Conservation (phyloP, 257 asterid species). For the Solanum verrucosum region DNA sequence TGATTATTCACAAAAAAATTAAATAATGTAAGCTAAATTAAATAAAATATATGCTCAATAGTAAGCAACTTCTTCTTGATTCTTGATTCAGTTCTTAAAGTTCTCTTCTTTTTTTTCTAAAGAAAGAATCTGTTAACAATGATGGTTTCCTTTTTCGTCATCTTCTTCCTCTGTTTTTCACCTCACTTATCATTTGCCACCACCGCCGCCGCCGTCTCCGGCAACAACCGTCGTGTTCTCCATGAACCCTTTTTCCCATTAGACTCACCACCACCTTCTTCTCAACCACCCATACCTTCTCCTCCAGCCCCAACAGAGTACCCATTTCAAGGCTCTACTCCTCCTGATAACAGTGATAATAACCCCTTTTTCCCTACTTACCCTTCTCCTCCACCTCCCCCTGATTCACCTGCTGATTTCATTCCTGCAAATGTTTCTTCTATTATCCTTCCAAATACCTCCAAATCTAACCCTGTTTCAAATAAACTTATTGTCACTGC, state of each 20-base stretch:
- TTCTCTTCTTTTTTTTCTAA: background rate
- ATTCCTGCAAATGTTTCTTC: slow-evolving; percentile 16
- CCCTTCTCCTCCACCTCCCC: slow-evolving; percentile 1
- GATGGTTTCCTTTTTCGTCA: background rate
- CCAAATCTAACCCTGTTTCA: slow-evolving; percentile 1
- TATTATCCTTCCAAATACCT: background rate
- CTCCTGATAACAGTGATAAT: background rate
- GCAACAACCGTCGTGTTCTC: slow-evolving; percentile 17
- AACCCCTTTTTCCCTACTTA: slow-evolving; percentile 4
- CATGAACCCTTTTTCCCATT: slow-evolving; percentile 11
- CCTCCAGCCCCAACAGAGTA: background rate
- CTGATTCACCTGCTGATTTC: slow-evolving; percentile 2
- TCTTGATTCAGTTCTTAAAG: background rate
- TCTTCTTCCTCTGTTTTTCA: background rate
- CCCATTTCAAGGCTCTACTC: slow-evolving; percentile 5
- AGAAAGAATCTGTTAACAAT: background rate
- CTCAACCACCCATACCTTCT: background rate
- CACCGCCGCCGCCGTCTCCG: background rate
- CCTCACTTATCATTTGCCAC: background rate
- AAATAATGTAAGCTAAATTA: background rate
- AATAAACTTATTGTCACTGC: slow-evolving; percentile 8
- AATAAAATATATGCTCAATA: background rate
- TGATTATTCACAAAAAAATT: background rate
- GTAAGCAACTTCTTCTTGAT: background rate
- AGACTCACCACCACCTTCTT: background rate